These are phyloP conservation scores for Parascedosporium putredinis DNA, from an alignment of 2,329 filamentous ascomycete genomes.

Conservation along the genomic window DNA sequence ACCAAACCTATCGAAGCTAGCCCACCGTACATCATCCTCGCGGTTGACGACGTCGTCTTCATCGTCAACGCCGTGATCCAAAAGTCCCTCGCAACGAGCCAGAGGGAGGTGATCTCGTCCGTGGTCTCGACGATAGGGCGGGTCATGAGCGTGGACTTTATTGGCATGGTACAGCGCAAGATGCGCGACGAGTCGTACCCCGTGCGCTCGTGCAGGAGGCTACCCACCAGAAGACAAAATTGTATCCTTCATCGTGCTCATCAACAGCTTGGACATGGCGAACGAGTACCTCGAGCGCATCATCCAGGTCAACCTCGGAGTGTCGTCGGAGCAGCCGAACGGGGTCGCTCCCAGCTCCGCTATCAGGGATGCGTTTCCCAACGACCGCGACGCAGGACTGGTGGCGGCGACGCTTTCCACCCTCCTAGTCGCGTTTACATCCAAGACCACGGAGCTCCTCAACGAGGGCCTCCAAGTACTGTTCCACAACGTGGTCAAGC, in stretches of 20 bases:
- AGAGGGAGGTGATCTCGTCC: constrained; percentile 64
- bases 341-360: constrained; percentile 27
- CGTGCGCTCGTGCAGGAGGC: constrained; percentile 67
- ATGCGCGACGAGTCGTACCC: constrained; percentile 96
- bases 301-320: constrained; percentile 54
- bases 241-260: constrained; percentile 79
- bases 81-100: constrained; percentile 75
- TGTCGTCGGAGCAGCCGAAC: constrained; percentile 13
- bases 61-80: constrained; percentile 90
- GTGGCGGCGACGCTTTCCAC: constrained; percentile 58
- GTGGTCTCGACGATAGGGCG: constrained; percentile 71
- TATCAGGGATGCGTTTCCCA: constrained; percentile 64
- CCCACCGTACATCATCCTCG: constrained; percentile 84
- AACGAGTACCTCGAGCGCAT: constrained; percentile 88
- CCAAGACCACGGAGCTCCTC: constrained; percentile 72
- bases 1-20: constrained; percentile 63
- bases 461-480: constrained; percentile 76
- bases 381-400: constrained; percentile 61
- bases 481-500: constrained; percentile 78
- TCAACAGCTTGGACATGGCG: constrained; percentile 90
- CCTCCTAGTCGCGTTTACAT: constrained; percentile 61
- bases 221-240: constrained; percentile 82
- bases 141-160: constrained; percentile 79
- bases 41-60: constrained; percentile 98
- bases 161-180: constrained; percentile 93